Evolutionary conservation across 192 early-diverging fungal genomes (phyloP), one percentile per base, ranked within the genome.

Genomic region (Dissophora ornata): DNA sequence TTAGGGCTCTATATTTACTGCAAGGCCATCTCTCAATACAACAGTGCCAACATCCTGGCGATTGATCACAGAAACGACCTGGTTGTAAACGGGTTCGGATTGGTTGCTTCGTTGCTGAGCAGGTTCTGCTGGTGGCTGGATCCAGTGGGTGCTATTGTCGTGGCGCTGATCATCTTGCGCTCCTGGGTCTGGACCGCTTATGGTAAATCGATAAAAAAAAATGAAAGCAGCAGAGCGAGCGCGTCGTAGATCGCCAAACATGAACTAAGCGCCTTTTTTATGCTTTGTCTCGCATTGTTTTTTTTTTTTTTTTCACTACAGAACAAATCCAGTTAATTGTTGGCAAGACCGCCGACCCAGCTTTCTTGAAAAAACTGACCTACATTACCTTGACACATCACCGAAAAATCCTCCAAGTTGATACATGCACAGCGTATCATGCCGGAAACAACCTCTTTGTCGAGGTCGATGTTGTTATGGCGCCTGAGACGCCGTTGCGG

Each of bases 381-480:
- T 98, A 96, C 68, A 89, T 96, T 32, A 92, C 93, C 0, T 67
- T 93, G 54, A 94, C 91, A 13, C 92, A 93, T 57, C 84, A 93
- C 78, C 80, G 85, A 29, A 81, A 87, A 30, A 74, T 87, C 18
- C 71, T 87, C 24, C 89, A 92, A 67, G 88, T 95, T 1, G 93
- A 95, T 59, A 94, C 90, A 0, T 87, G 90, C 51, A 86, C 90
- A 13, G 96, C 96, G 2, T 98, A 98, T 60, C 88, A 94, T 71
- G 87, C 93, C 28, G 97, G 97, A 5, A 87, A 89, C 67, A 94
- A 93, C 62, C 80, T 95, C 46, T 96, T 94, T 89, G 96, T 96
- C 18, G 97, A 99, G 62, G 92, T 99, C 4, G 97, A 99, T 82
- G 95, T 99, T 64, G 96, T 99, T 9, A 88, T 99, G 81, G 89